Percentiles rank a stretch among this genome's conserved stretches.
These are phyloP conservation scores for Trichoderma asperellum DNA, from an alignment of 2,329 filamentous ascomycete species.

Conservation along the genomic window DNA sequence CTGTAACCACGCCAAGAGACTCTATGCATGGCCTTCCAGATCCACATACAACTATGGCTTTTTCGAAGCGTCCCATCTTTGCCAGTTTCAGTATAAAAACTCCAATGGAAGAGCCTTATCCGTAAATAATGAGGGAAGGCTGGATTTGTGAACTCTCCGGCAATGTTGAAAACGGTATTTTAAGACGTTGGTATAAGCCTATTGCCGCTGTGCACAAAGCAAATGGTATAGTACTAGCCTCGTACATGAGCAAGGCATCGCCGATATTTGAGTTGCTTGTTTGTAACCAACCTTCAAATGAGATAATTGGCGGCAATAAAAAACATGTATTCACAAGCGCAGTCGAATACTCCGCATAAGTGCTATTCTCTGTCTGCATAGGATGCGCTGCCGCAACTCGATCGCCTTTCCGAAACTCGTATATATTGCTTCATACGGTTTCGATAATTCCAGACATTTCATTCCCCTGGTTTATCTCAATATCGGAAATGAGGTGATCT, in stretches of 20 bases:
- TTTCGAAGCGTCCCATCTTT: neutral
- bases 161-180: neutral
- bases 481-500: neutral
- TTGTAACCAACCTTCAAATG: too few relatives aligned
- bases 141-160: neutral
- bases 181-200: neutral
- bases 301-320: neutral
- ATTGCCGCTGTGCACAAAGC: neutral
- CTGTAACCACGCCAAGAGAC: neutral
- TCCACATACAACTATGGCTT: conserved; percentile 2
- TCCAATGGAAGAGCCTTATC: neutral
- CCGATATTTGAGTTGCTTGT: too few relatives aligned
- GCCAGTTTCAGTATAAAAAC: neutral
- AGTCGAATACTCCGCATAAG: conserved; percentile 6
- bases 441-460: neutral
- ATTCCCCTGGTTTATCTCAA: conserved; percentile 1
- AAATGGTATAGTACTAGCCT: conserved; percentile 1
- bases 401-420: conserved; percentile 6
- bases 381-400: neutral
- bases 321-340: conserved; percentile 7
- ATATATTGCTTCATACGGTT: neutral
- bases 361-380: conserved; percentile 8
- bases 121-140: neutral
- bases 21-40: neutral
- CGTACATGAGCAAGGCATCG: neutral